A percentile compares a stretch with the other conserved stretches of the same genome.
Conservation (phyloP, 441 rosid genomes). For the Theobroma grandiflorum region DNA sequence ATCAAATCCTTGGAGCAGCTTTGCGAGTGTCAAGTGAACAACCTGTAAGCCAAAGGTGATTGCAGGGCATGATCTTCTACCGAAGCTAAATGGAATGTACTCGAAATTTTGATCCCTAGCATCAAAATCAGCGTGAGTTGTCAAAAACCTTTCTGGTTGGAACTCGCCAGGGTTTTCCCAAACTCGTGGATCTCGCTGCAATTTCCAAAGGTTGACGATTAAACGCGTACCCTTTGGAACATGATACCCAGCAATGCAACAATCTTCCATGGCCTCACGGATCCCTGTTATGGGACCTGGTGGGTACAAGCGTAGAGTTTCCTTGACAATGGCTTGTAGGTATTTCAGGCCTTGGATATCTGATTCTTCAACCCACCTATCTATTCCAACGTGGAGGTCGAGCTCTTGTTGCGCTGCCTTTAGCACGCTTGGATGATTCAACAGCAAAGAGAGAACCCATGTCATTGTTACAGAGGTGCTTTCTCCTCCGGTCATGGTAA, state of each 20-base stretch:
- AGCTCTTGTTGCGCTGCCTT: slow-evolving; percentile 49
- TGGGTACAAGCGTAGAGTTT: slow-evolving; percentile 54
- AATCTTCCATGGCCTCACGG: slow-evolving; percentile 33
- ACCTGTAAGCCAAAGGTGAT: slow-evolving; percentile 38
- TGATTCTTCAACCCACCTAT: slow-evolving; percentile 52
- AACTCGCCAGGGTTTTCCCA: slow-evolving; percentile 45
- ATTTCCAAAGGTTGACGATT: slow-evolving; percentile 42
- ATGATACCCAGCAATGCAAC: slow-evolving; percentile 26
- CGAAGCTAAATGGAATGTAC: slow-evolving; percentile 52
- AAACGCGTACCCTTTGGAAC: slow-evolving; percentile 37
- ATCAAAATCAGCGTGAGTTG: slow-evolving; percentile 31
- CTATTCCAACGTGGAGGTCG: slow-evolving; percentile 44
- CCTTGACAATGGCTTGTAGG: slow-evolving; percentile 60
- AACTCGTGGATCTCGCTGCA: slow-evolving; percentile 46
- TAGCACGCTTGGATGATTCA: slow-evolving; percentile 42
- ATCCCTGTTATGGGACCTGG: slow-evolving; percentile 48
- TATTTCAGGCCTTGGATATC: slow-evolving; percentile 46
- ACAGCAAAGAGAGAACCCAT: slow-evolving; percentile 50
- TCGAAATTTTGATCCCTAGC: slow-evolving; percentile 43
- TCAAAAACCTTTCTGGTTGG: slow-evolving; percentile 53
- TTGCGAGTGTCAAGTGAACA: slow-evolving; percentile 42
- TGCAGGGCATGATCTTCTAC: slow-evolving; percentile 59
- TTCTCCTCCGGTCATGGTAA: slow-evolving; percentile 56
- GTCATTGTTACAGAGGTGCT: slow-evolving; percentile 48
- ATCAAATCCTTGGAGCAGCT: slow-evolving; percentile 54